Conservation (phyloP, 208 protist species). For the Trypanosoma congolense region DNA sequence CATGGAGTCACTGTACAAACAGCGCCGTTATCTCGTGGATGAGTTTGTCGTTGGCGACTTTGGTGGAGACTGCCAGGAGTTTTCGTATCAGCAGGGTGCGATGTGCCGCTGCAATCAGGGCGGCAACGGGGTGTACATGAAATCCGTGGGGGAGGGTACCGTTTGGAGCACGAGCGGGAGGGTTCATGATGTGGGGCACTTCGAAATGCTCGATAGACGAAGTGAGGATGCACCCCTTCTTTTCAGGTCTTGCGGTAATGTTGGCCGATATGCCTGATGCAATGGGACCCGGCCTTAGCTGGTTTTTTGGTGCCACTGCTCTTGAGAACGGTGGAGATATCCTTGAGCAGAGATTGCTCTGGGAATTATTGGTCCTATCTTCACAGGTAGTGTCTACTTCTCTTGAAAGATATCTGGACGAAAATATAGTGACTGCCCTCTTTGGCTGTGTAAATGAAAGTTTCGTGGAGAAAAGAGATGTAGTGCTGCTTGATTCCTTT, state of each 20-base stretch:
- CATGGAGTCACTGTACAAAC: constrained; percentile 17
- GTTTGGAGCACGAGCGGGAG: not conserved
- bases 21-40: constrained; percentile 18
- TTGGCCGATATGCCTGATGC: no score
- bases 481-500: constrained; percentile 8
- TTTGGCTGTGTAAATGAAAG: constrained; percentile 1
- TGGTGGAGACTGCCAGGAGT: constrained; percentile 11
- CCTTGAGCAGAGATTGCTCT: no score
- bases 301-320: no score
- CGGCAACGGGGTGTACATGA: constrained; percentile 15
- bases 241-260: not conserved
- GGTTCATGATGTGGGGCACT: not conserved
- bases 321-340: no score
- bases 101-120: constrained; percentile 19
- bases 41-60: constrained; percentile 24
- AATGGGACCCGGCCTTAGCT: no score
- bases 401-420: not conserved
- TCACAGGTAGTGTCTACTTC: not conserved
- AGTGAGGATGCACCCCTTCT: not conserved
- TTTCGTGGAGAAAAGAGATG: not conserved
- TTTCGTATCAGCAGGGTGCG: constrained; percentile 1
- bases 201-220: not conserved
- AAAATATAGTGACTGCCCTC: not conserved
- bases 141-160: not conserved
- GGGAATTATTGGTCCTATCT: not conserved